Evolutionary conservation across 2,329 filamentous ascomycete species (phyloP).

Genomic region (Curvularia hawaiiensis): DNA sequence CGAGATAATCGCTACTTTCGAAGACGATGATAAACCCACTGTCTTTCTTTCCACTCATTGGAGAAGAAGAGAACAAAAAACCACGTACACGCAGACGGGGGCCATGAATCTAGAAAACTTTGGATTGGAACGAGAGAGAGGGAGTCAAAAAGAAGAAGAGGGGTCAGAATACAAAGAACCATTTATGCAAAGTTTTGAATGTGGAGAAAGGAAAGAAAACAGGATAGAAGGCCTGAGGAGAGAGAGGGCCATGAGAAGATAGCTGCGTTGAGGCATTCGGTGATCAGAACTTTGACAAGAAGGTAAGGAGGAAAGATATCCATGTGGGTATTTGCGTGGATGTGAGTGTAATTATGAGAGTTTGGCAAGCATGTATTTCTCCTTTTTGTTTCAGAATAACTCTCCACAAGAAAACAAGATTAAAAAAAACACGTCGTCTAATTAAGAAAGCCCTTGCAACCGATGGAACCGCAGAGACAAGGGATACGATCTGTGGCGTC

Average conservation of each 20-base stretch:
- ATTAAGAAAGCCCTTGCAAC: slow-evolving; percentile 99
- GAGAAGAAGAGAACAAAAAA: too few species aligned
- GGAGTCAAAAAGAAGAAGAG: not conserved
- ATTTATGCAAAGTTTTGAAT: not conserved
- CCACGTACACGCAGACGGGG: not conserved
- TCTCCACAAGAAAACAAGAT: slow-evolving; percentile 22
- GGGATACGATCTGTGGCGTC: slow-evolving; percentile 94
- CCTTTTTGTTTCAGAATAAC: not conserved
- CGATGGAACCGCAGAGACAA: slow-evolving; percentile 92
- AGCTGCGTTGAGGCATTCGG: not conserved
- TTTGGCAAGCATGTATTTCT: not conserved
- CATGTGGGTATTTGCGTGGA: too few species aligned
- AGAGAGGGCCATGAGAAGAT: not conserved
- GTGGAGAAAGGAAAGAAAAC: not conserved
- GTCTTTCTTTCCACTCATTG: too few species aligned
- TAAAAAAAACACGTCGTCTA: slow-evolving; percentile 61
- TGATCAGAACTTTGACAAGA: not conserved
- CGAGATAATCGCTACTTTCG: too few species aligned
- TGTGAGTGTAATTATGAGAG: not conserved
- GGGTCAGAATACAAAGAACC: not conserved
- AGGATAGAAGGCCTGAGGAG: not conserved
- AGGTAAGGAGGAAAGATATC: not conserved
- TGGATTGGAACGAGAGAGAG: not conserved
- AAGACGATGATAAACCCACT: too few species aligned
- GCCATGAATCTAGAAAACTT: not conserved